Evolutionary conservation across 331 rosid species (phyloP), one percentile per base, ranked within the genome.

Genomic region (Phaseolus coccineus): DNA sequence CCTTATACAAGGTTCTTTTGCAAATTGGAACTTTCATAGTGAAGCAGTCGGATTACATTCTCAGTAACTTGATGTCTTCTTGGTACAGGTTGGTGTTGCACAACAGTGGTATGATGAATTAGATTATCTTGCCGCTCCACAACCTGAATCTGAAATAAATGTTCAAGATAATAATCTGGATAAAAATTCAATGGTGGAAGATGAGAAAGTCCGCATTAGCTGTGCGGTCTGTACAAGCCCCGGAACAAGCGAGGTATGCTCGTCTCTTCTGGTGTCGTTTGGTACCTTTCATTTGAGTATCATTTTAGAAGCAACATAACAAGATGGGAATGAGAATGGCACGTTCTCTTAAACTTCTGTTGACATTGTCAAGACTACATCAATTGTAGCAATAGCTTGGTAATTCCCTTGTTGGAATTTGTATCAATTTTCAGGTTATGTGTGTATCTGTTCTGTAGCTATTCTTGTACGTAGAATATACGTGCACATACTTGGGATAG

Each of bases 41-140:
- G 52, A 52, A 76, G 24, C 73, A 28, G 71, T 30, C 63, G 30
- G 24, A 28, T 81, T 55, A 39, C 69, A 24, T 48, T 84, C 74
- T 48, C 68, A 33, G 82, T 73, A 76, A 79, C 81, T 83, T 48
- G 65, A 25, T 24, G 13, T 81, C 46, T 56, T 81, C 67, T 79
- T 71, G 68, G 57, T 81, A 79, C 82, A 95, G 99, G 91, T 78
- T 73, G 94, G 97, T 13, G 79, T 84, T 82, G 93, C 98, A 51
- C 99, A 95, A 77, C 85, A 87, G 81, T 95, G 97, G 97, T 95
- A 91, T 25, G 91, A 89, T 63, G 98, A 91, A 67, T 83, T 92
- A 85, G 99, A 95, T 70, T 15, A 78, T 78, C 87, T 95, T 22
- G 96, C 93, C 50, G 59, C 87, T 73, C 86, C 90, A 51, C 55